Evolutionary conservation across 2,329 filamentous ascomycete genomes (phyloP), one percentile per base, ranked within the genome.

Genomic region (Aspergillus novoparasiticus): DNA sequence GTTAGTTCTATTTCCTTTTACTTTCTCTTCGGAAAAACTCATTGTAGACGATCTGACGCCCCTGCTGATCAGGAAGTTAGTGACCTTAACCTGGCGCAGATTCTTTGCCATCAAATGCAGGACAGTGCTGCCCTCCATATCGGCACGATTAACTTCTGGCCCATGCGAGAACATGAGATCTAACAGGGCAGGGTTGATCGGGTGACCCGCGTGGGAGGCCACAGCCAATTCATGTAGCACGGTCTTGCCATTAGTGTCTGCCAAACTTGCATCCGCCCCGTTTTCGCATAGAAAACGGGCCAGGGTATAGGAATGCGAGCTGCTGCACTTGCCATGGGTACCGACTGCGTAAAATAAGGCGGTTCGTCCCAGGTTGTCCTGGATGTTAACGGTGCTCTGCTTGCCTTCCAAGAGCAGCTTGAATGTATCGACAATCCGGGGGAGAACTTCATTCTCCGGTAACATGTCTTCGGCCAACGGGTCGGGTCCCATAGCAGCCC

Each of bases 101-200:
- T 69, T 64, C 48, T 46, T 64, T 26, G 69, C 65, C 59, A 70
- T 64, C 32, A 69, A 41, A 58, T 72, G 65, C 5, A 73, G 64
- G 58, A 67, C 53, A 6, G 68, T 72, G 45, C 69, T 66, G 36
- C 69, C 65, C 54, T 69, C 63, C 32, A 61, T 50, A 63, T 71
- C 65, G 41, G 60, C 36, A 54, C 66, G 58, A 41, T 68, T 64
- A 34, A 71, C 62, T 28, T 64, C 50, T 45, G 63, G 67, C 56
- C 69, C 64, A 63, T 71, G 55, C 19, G 60, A 62, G 19, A 72
- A 6, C 56, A 72, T 65, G 5, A 64, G 61, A 16, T 70, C 66
- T 23, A 73, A 53, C 23, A 72, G 53, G 9, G 43, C 61, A 21
- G 63, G 54, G 19, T 66, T 55, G 34, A 66, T 66, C 16, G 59